Conservation (phyloP, 352 stramenopile species). For the Phytopythium chamaehyphon region DNA sequence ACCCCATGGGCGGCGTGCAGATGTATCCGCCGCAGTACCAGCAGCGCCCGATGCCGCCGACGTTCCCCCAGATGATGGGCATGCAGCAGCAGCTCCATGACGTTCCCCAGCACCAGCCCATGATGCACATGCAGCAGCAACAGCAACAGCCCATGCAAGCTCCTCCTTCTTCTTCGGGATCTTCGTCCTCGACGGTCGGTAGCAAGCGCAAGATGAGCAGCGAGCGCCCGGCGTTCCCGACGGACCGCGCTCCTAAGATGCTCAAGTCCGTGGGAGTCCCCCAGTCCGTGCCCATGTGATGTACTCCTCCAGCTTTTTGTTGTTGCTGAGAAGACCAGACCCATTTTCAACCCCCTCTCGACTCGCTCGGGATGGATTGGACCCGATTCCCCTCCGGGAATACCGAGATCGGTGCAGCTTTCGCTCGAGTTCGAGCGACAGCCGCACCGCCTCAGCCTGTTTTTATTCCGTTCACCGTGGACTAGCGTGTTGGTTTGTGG, state of each 20-base stretch:
- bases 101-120: constrained; percentile 17
- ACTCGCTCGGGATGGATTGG: constrained; percentile 2
- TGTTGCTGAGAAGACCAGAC: neutral
- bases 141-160: constrained; percentile 10
- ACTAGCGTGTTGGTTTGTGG: neutral
- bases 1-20: constrained; percentile 18
- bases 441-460: neutral
- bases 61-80: constrained; percentile 61
- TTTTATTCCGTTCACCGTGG: constrained; percentile 6
- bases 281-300: constrained; percentile 36
- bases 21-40: constrained; percentile 19
- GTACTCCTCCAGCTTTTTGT: neutral
- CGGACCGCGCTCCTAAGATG: constrained; percentile 29
- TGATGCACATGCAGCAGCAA: constrained; percentile 20
- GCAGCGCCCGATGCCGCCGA: constrained; percentile 33
- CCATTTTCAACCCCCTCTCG: constrained; percentile 2
- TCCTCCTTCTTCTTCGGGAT: neutral
- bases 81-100: constrained; percentile 15
- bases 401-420: neutral
- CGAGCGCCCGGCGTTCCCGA: constrained; percentile 29
- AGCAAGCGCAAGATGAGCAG: constrained; percentile 52
- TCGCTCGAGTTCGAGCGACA: neutral
- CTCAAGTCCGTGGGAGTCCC: constrained; percentile 34
- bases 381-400: constrained; percentile 7
- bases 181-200: constrained; percentile 17